phyloP scores from a whole-genome alignment of 2,329 filamentous ascomycete species.

The Sclerotinia glacialis region DNA sequence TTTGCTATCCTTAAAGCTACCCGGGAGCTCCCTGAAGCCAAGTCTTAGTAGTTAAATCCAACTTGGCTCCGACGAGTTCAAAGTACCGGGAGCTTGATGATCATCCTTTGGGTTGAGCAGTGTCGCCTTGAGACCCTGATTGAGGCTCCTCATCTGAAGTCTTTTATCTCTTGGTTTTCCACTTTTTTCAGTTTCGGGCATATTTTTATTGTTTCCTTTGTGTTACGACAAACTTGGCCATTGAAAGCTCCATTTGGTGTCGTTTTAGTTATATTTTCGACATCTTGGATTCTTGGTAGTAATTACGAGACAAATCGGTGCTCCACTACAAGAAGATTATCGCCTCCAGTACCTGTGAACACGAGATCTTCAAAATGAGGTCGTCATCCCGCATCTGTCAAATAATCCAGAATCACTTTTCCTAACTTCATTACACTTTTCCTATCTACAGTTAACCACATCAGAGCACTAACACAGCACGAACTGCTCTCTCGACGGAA shows the following conservation, averaged over 20 bases:
- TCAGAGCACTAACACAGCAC: conserved; percentile 14
- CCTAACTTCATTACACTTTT: conserved; percentile 8
- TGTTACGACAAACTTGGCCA: conserved; percentile 21
- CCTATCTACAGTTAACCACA: background rate
- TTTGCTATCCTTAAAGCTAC: conserved; percentile 14
- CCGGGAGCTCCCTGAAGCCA: conserved; percentile 9
- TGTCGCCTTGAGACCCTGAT: conserved; percentile 1
- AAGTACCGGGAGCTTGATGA: conserved; percentile 11
- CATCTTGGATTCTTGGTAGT: conserved; percentile 20
- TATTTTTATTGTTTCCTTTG: conserved; percentile 19
- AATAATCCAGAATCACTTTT: conserved; percentile 11
- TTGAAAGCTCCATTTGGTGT: conserved; percentile 4
- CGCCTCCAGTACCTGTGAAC: background rate
- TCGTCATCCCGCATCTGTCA: conserved; percentile 13
- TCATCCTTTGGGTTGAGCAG: background rate
- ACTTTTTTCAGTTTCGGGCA: conserved; percentile 19
- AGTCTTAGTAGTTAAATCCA: conserved; percentile 12
- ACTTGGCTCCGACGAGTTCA: conserved; percentile 20
- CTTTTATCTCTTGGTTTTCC: conserved; percentile 6
- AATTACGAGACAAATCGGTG: conserved; percentile 5
- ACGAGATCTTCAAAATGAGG: conserved; percentile 18
- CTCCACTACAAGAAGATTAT: conserved; percentile 19
- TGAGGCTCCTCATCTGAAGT: conserved; percentile 8
- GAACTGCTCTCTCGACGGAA: conserved; percentile 7
- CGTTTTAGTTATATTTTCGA: conserved; percentile 14